Evolutionary conservation across 805 yeast species (phyloP).

Genomic region (Candida nemodendra): DNA sequence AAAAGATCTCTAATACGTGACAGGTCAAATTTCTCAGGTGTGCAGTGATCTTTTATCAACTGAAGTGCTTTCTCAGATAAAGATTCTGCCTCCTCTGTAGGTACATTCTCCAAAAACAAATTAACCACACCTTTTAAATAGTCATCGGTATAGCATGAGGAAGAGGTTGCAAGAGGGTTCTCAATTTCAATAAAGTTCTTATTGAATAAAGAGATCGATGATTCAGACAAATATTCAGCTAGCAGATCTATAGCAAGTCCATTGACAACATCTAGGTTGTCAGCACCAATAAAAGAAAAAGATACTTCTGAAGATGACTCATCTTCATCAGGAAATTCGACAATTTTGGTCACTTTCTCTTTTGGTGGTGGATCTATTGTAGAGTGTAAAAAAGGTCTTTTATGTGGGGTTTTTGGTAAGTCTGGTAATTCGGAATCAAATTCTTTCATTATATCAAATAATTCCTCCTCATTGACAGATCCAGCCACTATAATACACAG

Average conservation of each 20-base stretch:
- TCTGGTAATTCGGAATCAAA: constrained; percentile 60
- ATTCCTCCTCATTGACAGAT: constrained; percentile 70
- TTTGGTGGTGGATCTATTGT: constrained; percentile 42
- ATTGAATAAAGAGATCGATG: constrained; percentile 73
- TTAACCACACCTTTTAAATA: constrained; percentile 61
- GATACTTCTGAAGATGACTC: constrained; percentile 77
- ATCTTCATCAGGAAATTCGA: constrained; percentile 86
- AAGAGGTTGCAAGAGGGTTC: constrained; percentile 74
- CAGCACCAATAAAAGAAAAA: constrained; percentile 83
- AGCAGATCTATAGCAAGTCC: constrained; percentile 72
- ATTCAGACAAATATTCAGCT: constrained; percentile 70
- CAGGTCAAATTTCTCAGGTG: constrained; percentile 55
- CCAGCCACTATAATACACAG: constrained; percentile 85
- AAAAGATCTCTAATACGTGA: constrained; percentile 64
- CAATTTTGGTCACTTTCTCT: constrained; percentile 42
- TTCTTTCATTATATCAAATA: constrained; percentile 54
- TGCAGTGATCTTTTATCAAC: constrained; percentile 52
- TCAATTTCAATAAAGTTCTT: constrained; percentile 74
- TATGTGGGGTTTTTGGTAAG: constrained; percentile 36
- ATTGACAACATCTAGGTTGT: constrained; percentile 45
- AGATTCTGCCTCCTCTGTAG: constrained; percentile 57
- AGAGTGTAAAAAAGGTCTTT: constrained; percentile 82
- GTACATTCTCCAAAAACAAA: constrained; percentile 68
- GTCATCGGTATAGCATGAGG: constrained; percentile 72
- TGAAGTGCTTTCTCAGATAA: constrained; percentile 51